Evolutionary conservation across 306 rosid species (phyloP), one percentile per base, ranked within the genome.

Genomic region (Delonix regia): DNA sequence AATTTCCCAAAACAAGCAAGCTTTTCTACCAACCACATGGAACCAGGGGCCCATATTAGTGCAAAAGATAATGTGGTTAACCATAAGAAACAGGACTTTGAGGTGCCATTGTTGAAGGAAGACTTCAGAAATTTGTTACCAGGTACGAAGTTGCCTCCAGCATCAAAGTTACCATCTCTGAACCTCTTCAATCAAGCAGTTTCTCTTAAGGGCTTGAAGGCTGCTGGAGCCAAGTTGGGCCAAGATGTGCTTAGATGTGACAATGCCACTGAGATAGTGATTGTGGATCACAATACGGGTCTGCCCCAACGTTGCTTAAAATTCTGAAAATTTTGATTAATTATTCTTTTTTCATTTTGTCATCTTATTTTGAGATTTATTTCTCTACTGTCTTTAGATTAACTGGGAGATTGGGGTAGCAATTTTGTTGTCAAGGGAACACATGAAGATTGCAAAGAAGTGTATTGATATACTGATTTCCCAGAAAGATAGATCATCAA

Each of bases 1-100:
- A 95, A 95, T 71, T 95, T 95, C 78, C 98, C 97, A 18, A 87
- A 87, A 68, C 98, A 95, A 34, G 90, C 96, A 9, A 95, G 99
- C 92, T 93, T 95, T 78, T 93, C 98, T 16, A 93, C 99, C 10
- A 95, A 95, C 64, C 99, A 95, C 77, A 93, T 93, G 99, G 99
- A 95, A 56, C 99, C 98, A 6, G 99, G 99, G 39, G 99, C 99
- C 71, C 99, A 95, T 71, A 93, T 95, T 27, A 93, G 98, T 79
- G 98, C 99, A 14, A 91, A 86, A 15, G 96, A 91, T 27, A 95
- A 95, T 22, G 89, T 84, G 1, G 91, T 95, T 51, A 86, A 83
- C 75, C 99, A 95, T 59, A 83, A 95, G 78, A 93, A 88, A 86
- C 27, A 57, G 0, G 99, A 95, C 74, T 93, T 95, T 80, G 97